Percentiles rank a stretch among this genome's conserved stretches.
phyloP scores from a whole-genome alignment of 768 basidiomycete genomes.

The Agrocybe praecox region DNA sequence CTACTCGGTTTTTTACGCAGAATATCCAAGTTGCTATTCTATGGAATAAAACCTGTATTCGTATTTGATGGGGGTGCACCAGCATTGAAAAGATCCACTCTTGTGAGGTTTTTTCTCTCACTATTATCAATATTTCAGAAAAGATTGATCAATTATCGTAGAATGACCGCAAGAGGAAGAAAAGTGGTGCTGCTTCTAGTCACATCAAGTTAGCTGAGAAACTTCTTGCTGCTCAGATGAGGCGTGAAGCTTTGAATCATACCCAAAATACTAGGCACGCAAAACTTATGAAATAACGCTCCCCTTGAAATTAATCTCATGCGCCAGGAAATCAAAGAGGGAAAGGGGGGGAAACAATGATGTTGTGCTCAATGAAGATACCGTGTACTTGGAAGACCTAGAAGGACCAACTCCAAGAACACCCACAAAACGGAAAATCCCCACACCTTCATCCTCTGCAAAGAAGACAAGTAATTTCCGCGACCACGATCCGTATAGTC shows the following conservation, averaged over 20 bases:
- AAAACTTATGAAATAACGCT: background rate
- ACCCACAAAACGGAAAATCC: conserved; percentile 39
- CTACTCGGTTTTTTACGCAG: conserved; percentile 88
- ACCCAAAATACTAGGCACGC: conserved; percentile 46
- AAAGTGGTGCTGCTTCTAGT: conserved; percentile 84
- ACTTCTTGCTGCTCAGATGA: conserved; percentile 90
- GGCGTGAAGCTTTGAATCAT: conserved; percentile 82
- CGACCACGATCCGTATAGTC: conserved; percentile 90
- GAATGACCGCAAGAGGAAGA: conserved; percentile 89
- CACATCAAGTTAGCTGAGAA: conserved; percentile 89
- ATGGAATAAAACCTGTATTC: conserved; percentile 98
- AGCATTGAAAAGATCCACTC: conserved; percentile 82
- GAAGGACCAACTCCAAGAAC: conserved; percentile 56
- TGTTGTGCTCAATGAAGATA: conserved; percentile 65
- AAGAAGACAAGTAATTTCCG: conserved; percentile 65
- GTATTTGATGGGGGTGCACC: conserved; percentile 99
- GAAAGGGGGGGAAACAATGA: conserved; percentile 17
- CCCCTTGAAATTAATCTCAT: background rate
- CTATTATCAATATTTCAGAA: background rate
- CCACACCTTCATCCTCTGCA: conserved; percentile 47
- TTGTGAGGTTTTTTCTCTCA: conserved; percentile 60
- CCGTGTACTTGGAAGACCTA: conserved; percentile 90
- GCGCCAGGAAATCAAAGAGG: conserved; percentile 10
- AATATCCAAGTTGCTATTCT: conserved; percentile 93
- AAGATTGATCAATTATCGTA: conserved; percentile 27